Base-by-base conservation (phyloP, 805 yeast species). In the Candida nonsorbophila region DNA sequence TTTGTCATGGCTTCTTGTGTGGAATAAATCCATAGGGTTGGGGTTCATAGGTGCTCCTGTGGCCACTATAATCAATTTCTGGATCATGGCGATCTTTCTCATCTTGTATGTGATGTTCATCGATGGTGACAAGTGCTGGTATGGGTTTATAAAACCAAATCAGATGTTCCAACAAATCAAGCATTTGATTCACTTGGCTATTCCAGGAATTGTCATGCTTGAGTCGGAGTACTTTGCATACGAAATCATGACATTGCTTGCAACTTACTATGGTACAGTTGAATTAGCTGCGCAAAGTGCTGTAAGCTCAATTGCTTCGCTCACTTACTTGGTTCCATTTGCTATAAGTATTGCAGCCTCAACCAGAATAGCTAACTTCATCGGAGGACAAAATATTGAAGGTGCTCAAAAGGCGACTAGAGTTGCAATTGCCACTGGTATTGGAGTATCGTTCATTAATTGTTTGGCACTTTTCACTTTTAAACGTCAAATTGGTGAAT, bases 91-190 rank as follows among this genome's bases (percentile, higher is more conserved):
- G 10, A 11, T 57, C 4, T 41, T 65, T 20, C 41, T 65, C 22
- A 48, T 62, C 4, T 29, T 61, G 18, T 64, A 64, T 40, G 65
- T 56, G 20, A 29, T 62, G 0, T 69, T 60, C 36, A 51, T 80
- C 21, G 84, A 81, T 42, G 90, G 88, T 1, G 54, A 52, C 16
- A 69, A 72, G 42, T 83, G 90, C 44, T 82, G 90, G 90, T 70
- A 61, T 37, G 90, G 90, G 0, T 17, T 63, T 5, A 51, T 49
- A 13, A 62, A 74, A 17, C 40, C 69, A 0, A 20, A 41, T 2
- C 57, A 60, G 29, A 32, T 63, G 15, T 54, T 62, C 30, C 40
- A 36, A 16, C 53, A 54, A 29, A 65, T 70, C 70, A 45, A 53
- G 15, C 47, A 45, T 19, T 39, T 65, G 14, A 48, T 51, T 9